A percentile compares a stretch with the other conserved stretches of the same genome.
phyloP scores from a whole-genome alignment of 2,329 filamentous ascomycete genomes.

The Xylaria sp. region DNA sequence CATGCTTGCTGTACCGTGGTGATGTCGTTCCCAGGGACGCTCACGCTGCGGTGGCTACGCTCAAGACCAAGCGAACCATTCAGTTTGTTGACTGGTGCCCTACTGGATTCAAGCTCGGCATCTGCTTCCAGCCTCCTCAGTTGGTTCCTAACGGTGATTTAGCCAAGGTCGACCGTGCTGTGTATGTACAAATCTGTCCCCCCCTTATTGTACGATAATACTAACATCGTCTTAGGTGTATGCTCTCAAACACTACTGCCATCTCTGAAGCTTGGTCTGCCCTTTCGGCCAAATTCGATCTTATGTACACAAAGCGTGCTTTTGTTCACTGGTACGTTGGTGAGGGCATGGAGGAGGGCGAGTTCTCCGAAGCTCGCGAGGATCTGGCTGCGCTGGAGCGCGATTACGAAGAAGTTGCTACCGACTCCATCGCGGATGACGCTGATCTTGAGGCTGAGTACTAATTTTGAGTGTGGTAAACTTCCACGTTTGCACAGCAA shows the following conservation, averaged over 20 bases:
- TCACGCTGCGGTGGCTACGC: constrained; percentile 88
- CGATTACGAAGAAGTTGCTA: constrained; percentile 98
- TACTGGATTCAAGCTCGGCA: constrained; percentile 99
- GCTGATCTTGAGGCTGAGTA: constrained; percentile 91
- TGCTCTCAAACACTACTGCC: constrained; percentile 98
- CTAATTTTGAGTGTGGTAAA: constrained; percentile 60
- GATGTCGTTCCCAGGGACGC: constrained; percentile 98
- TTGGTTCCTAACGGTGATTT: constrained; percentile 97
- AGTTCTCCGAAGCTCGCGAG: constrained; percentile 99
- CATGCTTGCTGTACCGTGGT: constrained; percentile 96
- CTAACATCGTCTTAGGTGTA: constrained; percentile 72
- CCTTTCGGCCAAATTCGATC: constrained; percentile 97
- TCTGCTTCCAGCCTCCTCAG: constrained; percentile 98
- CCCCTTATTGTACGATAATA: not conserved
- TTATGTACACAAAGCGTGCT: constrained; percentile 99
- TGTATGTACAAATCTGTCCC: constrained; percentile 78
- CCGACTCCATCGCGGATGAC: constrained; percentile 90
- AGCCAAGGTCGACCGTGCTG: constrained; percentile 97
- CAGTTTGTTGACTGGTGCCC: constrained; percentile 99
- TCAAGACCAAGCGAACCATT: constrained; percentile 99
- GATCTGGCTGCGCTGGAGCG: constrained; percentile 97
- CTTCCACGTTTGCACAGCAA: constrained; percentile 39
- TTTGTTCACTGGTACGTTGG: constrained; percentile 99
- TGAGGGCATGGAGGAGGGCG: constrained; percentile 99
- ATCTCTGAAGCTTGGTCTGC: constrained; percentile 98